These are phyloP conservation scores for Meira miltonrushii DNA, from an alignment of 1,284 basidiomycete genomes.

Conservation along the genomic window DNA sequence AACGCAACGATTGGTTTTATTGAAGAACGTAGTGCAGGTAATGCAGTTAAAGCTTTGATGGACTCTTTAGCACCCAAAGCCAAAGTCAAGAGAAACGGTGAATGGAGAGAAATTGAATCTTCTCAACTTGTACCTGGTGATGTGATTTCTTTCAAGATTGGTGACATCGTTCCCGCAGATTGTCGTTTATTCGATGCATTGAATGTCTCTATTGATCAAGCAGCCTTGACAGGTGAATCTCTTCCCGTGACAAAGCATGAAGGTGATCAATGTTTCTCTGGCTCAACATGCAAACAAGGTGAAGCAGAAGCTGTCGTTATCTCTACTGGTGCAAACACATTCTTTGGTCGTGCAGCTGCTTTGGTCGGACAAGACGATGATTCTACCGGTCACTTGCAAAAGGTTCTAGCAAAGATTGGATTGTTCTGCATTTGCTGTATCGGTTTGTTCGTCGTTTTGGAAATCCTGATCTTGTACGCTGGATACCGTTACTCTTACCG, in stretches of 20 bases:
- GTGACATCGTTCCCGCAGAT: constrained; percentile 41
- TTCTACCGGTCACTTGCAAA: constrained; percentile 81
- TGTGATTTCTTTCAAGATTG: constrained; percentile 55
- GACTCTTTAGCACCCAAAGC: constrained; percentile 97
- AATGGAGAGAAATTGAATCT: constrained; percentile 20
- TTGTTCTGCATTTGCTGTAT: constrained; percentile 65
- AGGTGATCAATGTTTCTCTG: constrained; percentile 20
- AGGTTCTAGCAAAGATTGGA: constrained; percentile 60
- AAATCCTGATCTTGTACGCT: constrained; percentile 56
- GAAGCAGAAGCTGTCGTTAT: constrained; percentile 36
- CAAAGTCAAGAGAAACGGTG: constrained; percentile 54
- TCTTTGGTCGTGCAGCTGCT: constrained; percentile 56
- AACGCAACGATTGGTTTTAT: constrained; percentile 98
- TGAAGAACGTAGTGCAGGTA: constrained; percentile 92
- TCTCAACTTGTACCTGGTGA: constrained; percentile 56
- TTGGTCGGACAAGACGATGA: constrained; percentile 73
- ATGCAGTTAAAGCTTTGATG: constrained; percentile 98
- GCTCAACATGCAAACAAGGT: constrained; percentile 21
- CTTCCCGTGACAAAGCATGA: constrained; percentile 39
- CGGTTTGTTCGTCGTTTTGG: constrained; percentile 19
- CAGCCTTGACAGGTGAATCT: constrained; percentile 43
- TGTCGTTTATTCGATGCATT: constrained; percentile 32
- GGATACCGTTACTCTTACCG: constrained; percentile 64
- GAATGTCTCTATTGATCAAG: constrained; percentile 44
- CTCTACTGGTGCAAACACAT: constrained; percentile 39